phyloP scores from a whole-genome alignment of 257 asterid genomes.

The Avicennia marina region DNA sequence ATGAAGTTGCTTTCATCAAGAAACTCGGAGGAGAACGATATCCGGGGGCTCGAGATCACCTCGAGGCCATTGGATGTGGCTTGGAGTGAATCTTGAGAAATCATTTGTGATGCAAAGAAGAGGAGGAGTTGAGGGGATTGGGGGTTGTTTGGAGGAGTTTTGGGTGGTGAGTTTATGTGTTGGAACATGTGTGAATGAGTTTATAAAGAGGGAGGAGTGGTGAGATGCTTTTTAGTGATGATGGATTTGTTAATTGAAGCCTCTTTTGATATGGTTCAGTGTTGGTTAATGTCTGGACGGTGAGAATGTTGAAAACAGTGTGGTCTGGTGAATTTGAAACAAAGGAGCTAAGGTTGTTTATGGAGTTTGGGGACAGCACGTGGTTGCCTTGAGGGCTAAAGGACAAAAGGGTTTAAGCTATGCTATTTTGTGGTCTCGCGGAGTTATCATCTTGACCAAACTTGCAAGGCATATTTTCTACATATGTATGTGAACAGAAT shows the following conservation, averaged over 20 bases:
- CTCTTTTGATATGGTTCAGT: background rate
- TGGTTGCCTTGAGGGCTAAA: constrained; percentile 39
- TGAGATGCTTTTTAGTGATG: background rate
- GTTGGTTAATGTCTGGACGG: constrained; percentile 11
- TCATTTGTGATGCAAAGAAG: constrained; percentile 9
- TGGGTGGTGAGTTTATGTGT: constrained; percentile 3
- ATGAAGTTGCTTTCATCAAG: constrained; percentile 71
- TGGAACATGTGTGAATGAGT: constrained; percentile 25
- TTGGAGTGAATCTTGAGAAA: constrained; percentile 30
- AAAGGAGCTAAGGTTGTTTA: constrained; percentile 30
- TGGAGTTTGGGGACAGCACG: constrained; percentile 28
- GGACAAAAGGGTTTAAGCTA: constrained; percentile 22
- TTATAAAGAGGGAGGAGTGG: constrained; percentile 28
- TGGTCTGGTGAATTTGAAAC: constrained; percentile 62
- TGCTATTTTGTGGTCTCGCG: constrained; percentile 1
- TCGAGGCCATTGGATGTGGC: constrained; percentile 22
- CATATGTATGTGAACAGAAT: too few species aligned
- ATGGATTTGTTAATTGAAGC: background rate
- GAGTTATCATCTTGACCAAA: too few species aligned
- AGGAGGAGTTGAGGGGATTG: constrained; percentile 5
- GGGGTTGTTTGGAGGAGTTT: background rate
- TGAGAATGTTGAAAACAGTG: constrained; percentile 36
- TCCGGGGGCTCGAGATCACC: constrained; percentile 41
- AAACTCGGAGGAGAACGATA: constrained; percentile 83
- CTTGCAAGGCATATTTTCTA: too few species aligned